Conservation (phyloP, 805 yeast genomes). For the Lachancea sp. region DNA sequence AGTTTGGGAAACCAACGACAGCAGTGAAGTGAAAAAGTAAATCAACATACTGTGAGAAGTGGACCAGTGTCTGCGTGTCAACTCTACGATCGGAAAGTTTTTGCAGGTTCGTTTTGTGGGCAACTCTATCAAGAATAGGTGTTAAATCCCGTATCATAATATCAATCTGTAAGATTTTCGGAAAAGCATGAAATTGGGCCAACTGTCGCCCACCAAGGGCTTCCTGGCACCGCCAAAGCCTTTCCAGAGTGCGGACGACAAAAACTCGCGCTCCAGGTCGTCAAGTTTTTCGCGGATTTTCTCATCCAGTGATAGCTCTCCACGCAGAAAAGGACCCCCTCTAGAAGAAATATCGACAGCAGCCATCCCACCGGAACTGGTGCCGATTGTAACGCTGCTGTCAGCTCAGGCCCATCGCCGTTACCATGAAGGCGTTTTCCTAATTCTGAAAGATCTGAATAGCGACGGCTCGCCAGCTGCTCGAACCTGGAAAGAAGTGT, state of each 20-base stretch:
- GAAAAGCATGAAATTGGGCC: slow-evolving; percentile 6
- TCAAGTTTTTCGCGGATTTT: slow-evolving; percentile 20
- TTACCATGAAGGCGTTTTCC: slow-evolving; percentile 68
- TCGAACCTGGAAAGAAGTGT: slow-evolving; percentile 86
- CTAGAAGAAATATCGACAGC: slow-evolving; percentile 16
- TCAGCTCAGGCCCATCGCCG: slow-evolving; percentile 71
- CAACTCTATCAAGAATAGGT: too few relatives aligned
- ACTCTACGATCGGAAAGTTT: too few relatives aligned
- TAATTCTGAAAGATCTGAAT: slow-evolving; percentile 65
- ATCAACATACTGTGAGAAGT: too few relatives aligned
- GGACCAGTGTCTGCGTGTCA: too few relatives aligned
- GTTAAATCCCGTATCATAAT: too few relatives aligned
- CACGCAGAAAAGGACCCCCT: slow-evolving; percentile 9
- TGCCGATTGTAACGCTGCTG: slow-evolving; percentile 67
- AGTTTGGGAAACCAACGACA: too few relatives aligned
- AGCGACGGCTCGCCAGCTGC: slow-evolving; percentile 83
- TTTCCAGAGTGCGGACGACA: slow-evolving; percentile 13
- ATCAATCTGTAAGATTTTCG: too few relatives aligned
- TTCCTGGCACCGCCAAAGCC: slow-evolving; percentile 24
- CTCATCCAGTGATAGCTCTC: slow-evolving; percentile 14
- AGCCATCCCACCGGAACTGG: slow-evolving; percentile 35
- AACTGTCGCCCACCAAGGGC: slow-evolving; percentile 17
- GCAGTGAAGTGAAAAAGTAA: too few relatives aligned
- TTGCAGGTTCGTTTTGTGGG: not conserved
- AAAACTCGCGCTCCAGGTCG: slow-evolving; percentile 15